phyloP scores from a whole-genome alignment of 1,284 basidiomycete genomes.

The Leucoagaricus sp. region DNA sequence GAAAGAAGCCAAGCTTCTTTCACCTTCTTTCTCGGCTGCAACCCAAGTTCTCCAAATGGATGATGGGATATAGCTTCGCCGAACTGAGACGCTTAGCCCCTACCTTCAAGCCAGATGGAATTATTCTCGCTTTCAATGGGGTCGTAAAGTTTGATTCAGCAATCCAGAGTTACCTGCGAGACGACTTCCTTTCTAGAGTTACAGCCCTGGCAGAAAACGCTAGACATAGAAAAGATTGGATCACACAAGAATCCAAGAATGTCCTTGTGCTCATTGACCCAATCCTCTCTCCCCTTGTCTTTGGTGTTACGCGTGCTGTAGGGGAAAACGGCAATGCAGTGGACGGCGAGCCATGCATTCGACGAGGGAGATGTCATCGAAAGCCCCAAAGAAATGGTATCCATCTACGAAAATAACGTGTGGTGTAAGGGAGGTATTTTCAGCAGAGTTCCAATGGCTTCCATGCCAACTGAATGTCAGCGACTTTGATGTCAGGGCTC shows the following conservation, averaged over 20 bases:
- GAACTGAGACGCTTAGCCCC: constrained; percentile 17
- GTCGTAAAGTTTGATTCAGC: constrained; percentile 30
- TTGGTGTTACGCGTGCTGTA: constrained; percentile 25
- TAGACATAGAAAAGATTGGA: constrained; percentile 41
- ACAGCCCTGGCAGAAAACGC: constrained; percentile 37
- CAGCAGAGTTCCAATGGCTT: constrained; percentile 29
- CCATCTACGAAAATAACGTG: neutral
- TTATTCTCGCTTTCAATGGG: constrained; percentile 22
- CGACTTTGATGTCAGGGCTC: constrained; percentile 5
- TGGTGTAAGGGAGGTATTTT: constrained; percentile 8
- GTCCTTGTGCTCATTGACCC: constrained; percentile 48
- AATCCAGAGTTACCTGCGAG: constrained; percentile 19
- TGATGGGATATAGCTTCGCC: constrained; percentile 19
- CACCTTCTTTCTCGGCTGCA: neutral
- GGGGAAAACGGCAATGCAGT: constrained; percentile 1
- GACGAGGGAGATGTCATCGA: constrained; percentile 18
- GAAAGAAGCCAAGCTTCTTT: neutral
- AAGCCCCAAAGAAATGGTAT: neutral
- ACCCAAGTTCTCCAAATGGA: constrained; percentile 4
- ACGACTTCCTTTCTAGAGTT: constrained; percentile 22
- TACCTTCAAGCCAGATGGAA: constrained; percentile 2
- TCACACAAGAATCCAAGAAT: constrained; percentile 36
- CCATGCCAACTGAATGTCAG: constrained; percentile 30
- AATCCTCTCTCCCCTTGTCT: constrained; percentile 39
- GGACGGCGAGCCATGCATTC: constrained; percentile 21